Evolutionary conservation across 108 stramenopile species (phyloP), one percentile per base, ranked within the genome.

Genomic region (Discostella stelligeroides): DNA sequence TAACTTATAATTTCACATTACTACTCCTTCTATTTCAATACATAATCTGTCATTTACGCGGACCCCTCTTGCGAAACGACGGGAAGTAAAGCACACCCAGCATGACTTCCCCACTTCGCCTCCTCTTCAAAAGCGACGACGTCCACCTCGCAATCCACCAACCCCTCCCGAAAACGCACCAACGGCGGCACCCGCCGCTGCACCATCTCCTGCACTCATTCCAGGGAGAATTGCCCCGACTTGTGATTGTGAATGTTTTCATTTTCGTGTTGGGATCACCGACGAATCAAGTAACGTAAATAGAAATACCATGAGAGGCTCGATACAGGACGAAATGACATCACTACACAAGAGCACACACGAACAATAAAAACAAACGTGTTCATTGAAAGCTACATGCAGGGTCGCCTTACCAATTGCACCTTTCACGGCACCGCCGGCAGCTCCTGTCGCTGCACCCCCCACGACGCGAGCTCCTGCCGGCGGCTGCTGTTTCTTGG

Each of bases 181-280:
- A 29, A 62, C 79, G 47, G 65, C 71, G 13, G 79, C 79, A 21
- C 79, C 79, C 27, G 79, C 79, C 40, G 28, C 46, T 27, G 79
- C 79, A 20, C 79, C 79, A 21, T 73, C 71, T 1, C 49, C 10
- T n/a, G 78, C 78, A 14, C 69, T 67, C 72, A 79, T 79, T 10
- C 78, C 78, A 20, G 78, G 78, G 11, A 79, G 25, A 63, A 79
- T 66, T 14, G 78, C 78, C 23, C 78, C 78, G 46, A 62, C 78
- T 75, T n/a, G n/a, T n/a, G n/a, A n/a, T n/a, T n/a, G n/a, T 50
- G 2, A 13, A 7, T 21, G 45, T 24, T 0, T 10, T 42, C 20
- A 14, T 14, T 23, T 37, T 25, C 40, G 18, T 66, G 11, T 37
- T 0, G 56, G 20, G 37, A 63, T 53, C 6, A 45, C 15, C 39